Evolutionary conservation across 2,329 filamentous ascomycete species (phyloP).

Genomic region (Neophaeococcomyces aloes): DNA sequence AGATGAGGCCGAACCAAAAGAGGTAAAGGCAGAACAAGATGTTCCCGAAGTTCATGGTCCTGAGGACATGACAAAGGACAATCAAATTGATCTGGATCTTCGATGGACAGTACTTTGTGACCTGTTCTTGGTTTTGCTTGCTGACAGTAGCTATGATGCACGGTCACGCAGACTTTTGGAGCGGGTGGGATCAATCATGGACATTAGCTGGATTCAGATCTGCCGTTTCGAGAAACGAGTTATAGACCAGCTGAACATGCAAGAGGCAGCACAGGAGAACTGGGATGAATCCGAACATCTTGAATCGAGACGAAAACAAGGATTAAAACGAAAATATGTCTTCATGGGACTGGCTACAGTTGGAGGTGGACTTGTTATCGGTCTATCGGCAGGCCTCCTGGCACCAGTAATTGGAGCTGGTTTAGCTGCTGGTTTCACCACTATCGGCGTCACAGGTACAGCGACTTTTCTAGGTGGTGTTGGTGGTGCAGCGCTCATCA

Average conservation of each 20-base stretch:
- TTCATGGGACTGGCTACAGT: constrained; percentile 97
- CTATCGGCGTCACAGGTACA: constrained; percentile 84
- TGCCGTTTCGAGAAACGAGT: constrained; percentile 95
- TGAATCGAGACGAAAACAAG: constrained; percentile 69
- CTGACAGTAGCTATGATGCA: constrained; percentile 87
- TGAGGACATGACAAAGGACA: constrained; percentile 67
- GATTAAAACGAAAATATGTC: constrained; percentile 72
- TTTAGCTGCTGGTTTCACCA: constrained; percentile 86
- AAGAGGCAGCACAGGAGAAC: constrained; percentile 89
- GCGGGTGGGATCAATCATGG: constrained; percentile 66
- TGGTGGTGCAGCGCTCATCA: constrained; percentile 88
- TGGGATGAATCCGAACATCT: constrained; percentile 97
- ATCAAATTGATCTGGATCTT: constrained; percentile 87
- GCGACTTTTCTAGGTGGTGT: constrained; percentile 80
- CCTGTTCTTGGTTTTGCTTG: constrained; percentile 86
- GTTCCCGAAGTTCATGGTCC: constrained; percentile 71
- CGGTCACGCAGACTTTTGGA: constrained; percentile 78
- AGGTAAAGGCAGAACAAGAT: constrained; percentile 55
- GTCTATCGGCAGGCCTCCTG: constrained; percentile 79
- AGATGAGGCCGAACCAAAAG: constrained; percentile 34
- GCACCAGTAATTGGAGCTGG: constrained; percentile 91
- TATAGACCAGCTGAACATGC: constrained; percentile 94
- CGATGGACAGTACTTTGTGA: constrained; percentile 96
- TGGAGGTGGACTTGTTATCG: constrained; percentile 88
- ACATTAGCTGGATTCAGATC: constrained; percentile 83